Conservation (phyloP, 2,329 filamentous ascomycete genomes). For the Fusarium poae region DNA sequence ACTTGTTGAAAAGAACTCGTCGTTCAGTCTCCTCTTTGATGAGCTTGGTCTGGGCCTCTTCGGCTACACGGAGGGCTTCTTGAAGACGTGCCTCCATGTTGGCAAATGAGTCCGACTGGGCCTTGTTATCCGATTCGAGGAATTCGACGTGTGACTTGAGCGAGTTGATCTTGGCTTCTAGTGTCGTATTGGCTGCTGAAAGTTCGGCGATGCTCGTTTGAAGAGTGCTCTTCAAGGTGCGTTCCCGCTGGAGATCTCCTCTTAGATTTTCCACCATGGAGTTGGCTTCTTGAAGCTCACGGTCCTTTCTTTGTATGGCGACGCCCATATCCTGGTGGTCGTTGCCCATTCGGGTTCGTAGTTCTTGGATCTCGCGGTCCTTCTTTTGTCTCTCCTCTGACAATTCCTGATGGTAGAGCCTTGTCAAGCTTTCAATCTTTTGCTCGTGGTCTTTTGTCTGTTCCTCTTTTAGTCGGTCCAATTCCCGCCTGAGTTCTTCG, state of each 20-base stretch:
- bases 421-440: constrained; percentile 74
- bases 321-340: constrained; percentile 66
- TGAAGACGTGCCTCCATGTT: constrained; percentile 84
- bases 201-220: constrained; percentile 69
- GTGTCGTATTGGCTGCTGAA: constrained; percentile 70
- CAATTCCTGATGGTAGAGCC: constrained; percentile 72
- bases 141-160: constrained; percentile 88
- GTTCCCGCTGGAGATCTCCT: constrained; percentile 71
- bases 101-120: constrained; percentile 87
- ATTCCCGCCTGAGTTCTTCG: constrained; percentile 61
- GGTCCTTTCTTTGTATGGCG: constrained; percentile 65
- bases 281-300: constrained; percentile 64
- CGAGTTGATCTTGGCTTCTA: constrained; percentile 81
- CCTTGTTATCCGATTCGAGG: constrained; percentile 88
- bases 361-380: constrained; percentile 73
- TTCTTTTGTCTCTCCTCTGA: constrained; percentile 72
- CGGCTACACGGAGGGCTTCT: constrained; percentile 78
- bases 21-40: constrained; percentile 92
- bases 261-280: constrained; percentile 60
- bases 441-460: constrained; percentile 73
- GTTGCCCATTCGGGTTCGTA: constrained; percentile 66
- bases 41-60: constrained; percentile 81
- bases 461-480: constrained; percentile 57
- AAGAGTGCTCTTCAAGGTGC: constrained; percentile 67
- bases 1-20: constrained; percentile 94